Conservation (phyloP, 441 rosid genomes). For the Syzygium malaccense region DNA sequence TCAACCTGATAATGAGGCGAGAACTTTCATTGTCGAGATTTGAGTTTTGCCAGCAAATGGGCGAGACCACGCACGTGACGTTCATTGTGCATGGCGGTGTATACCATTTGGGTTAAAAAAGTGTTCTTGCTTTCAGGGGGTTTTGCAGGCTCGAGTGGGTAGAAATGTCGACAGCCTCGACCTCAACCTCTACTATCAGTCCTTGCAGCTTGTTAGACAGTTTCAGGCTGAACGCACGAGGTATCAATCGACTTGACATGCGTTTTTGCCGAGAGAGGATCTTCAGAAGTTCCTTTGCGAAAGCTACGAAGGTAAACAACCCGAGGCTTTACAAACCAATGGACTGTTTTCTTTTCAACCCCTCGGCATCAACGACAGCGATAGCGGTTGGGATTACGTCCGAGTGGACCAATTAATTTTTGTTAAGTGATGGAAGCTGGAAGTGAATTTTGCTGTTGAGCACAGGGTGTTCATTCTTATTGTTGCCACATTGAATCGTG, state of each 20-base stretch:
- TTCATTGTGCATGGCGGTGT: neutral
- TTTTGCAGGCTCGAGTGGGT: conserved; percentile 9
- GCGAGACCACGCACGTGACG: fast-evolving
- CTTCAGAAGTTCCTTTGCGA: neutral
- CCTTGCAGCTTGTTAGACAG: conserved; percentile 8
- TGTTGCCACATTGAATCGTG: neutral
- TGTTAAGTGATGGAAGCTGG: neutral
- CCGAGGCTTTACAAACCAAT: neutral
- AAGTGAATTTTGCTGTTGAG: neutral
- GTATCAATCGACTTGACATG: neutral
- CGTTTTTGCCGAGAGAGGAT: neutral
- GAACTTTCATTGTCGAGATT: neutral
- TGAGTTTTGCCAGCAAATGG: neutral
- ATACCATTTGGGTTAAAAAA: neutral
- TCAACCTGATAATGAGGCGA: conserved; percentile 3
- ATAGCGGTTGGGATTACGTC: neutral
- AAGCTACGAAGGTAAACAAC: neutral
- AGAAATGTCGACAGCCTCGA: conserved; percentile 6
- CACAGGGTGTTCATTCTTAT: neutral
- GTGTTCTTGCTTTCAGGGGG: neutral
- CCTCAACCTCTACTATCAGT: conserved; percentile 7
- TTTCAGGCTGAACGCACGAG: neutral
- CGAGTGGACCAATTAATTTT: neutral
- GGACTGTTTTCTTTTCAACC: neutral
- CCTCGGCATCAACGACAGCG: neutral